Conservation (phyloP, 306 rosid species). For the Ammopiptanthus mongolicus region DNA sequence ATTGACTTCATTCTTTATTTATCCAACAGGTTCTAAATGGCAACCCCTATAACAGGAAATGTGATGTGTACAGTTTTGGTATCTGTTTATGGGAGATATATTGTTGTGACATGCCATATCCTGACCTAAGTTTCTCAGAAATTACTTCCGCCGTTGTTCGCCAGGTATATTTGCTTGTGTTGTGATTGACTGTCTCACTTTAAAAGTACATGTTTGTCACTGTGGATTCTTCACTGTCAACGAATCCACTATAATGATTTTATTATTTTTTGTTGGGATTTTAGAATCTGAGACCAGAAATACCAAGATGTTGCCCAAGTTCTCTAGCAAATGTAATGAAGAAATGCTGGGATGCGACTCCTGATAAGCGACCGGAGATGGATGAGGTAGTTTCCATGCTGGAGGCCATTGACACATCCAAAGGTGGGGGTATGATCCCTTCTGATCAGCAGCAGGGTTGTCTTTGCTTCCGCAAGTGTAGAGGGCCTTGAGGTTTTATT, state of each 20-base stretch:
- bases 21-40: conserved; percentile 83
- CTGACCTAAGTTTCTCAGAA: conserved; percentile 95
- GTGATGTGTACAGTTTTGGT: conserved; percentile 96
- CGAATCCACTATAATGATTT: neutral
- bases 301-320: conserved; percentile 96
- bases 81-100: conserved; percentile 95
- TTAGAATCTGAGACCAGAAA: conserved; percentile 93
- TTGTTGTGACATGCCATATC: conserved; percentile 99
- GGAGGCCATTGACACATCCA: conserved; percentile 90
- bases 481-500: conserved; percentile 67
- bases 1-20: conserved; percentile 28
- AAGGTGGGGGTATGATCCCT: conserved; percentile 99
- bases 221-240: neutral
- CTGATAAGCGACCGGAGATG: conserved; percentile 96
- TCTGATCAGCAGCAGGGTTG: conserved; percentile 83
- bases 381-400: conserved; percentile 88
- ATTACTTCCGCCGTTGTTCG: conserved; percentile 96
- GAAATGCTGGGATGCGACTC: conserved; percentile 94
- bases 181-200: neutral
- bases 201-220: neutral
- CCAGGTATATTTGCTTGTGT: conserved; percentile 50
- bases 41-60: conserved; percentile 92
- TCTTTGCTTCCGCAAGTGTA: conserved; percentile 71
- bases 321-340: conserved; percentile 90
- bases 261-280: conserved; percentile 19